Conservation (phyloP, 805 yeast genomes). For the Saccharomycopsis javanensis region DNA sequence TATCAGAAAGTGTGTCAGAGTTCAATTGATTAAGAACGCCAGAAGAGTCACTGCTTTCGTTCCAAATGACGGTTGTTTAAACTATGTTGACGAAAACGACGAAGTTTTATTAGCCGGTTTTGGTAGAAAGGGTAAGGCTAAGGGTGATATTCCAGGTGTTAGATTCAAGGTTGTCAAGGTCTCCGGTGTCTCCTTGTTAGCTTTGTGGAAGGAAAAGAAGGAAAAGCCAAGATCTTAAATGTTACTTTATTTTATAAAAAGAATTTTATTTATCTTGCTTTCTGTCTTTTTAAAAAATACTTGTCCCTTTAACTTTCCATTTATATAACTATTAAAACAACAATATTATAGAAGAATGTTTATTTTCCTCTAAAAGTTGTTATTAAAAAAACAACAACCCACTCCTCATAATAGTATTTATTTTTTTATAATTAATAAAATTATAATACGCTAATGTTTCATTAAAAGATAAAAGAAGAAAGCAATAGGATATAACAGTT, state of each 20-base stretch:
- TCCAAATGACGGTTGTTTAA: slow-evolving; percentile 99
- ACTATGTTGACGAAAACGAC: slow-evolving; percentile 99
- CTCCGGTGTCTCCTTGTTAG: slow-evolving; percentile 98
- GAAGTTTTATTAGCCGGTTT: slow-evolving; percentile 99
- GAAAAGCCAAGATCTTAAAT: slow-evolving; percentile 99
- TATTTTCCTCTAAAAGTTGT: not conserved
- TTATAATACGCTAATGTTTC: slow-evolving; percentile 1
- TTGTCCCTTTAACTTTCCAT: not conserved
- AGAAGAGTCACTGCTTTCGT: slow-evolving; percentile 99
- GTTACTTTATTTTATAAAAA: not conserved
- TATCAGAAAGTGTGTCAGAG: slow-evolving; percentile 99
- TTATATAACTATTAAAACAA: not conserved
- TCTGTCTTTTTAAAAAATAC: not conserved
- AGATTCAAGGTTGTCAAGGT: slow-evolving; percentile 99
- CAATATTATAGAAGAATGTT: not conserved
- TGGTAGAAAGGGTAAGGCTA: slow-evolving; percentile 99
- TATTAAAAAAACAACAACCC: not conserved
- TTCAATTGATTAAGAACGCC: slow-evolving; percentile 99
- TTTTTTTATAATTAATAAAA: not conserved
- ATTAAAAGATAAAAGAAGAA: not conserved
- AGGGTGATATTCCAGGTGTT: slow-evolving; percentile 99
- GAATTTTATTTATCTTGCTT: not conserved
- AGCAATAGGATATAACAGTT: not conserved
- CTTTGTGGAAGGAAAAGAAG: slow-evolving; percentile 99
- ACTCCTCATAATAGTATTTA: slow-evolving; percentile 1